Evolutionary conservation across 2,329 filamentous ascomycete species (phyloP), one percentile per base, ranked within the genome.

Genomic region (Diaporthe sp.): DNA sequence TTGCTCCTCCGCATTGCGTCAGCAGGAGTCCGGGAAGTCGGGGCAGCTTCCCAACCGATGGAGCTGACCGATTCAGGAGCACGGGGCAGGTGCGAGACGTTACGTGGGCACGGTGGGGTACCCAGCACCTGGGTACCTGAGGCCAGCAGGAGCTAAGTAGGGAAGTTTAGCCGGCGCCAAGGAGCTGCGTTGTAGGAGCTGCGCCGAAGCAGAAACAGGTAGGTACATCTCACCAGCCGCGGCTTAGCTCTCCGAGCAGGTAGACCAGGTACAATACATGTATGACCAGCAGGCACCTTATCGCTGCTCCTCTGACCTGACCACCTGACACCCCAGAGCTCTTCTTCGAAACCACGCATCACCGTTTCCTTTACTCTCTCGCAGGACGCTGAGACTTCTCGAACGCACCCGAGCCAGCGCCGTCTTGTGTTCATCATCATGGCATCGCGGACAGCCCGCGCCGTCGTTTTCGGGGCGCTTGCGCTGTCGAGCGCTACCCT

Each of bases 401-500:
- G 15, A 51, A 55, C 31, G 46, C 37, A 55, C 28, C 22, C 72
- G 34, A 49, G 8, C 42, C 44, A 58, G 73, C 62, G 73, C 59
- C 62, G 73, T 55, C 62, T 61, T 44, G 69, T 75, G 68, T 58
- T 37, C 62, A 67, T 57, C 80, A 81, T 79, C 77, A 88, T 88
- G 87, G 83, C 85, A 81, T 80, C 80, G 79, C 81, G 77, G 75
- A 78, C 82, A 74, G 79, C 82, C 77, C 83, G 83, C 80, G 82
- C 82, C 78, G 80, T 87, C 76, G 81, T 85, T 74, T 68, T 86
- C 70, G 84, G 84, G 77, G 83, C 83, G 75, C 81, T 88, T 78
- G 82, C 83, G 77, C 80, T 89, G 81, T 84, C 86, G 75, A 83
- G 82, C 75, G 79, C 85, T 22, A 83, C 81, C 28, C 82, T 83